Conservation (phyloP, 2,329 filamentous ascomycete species). For the Blumeria graminis region DNA sequence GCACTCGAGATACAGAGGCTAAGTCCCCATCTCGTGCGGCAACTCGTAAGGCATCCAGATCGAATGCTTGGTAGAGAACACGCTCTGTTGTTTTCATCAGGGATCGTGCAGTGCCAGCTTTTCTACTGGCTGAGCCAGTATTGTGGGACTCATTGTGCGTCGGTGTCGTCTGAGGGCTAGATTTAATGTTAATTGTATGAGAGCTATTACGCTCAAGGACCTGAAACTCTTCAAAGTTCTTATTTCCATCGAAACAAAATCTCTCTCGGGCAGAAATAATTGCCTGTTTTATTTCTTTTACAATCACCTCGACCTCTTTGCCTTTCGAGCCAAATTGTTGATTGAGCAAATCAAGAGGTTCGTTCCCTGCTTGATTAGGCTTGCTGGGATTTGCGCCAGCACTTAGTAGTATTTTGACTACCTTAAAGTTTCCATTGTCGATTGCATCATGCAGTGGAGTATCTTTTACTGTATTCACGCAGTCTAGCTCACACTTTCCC, state of each 20-base stretch:
- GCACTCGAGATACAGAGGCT: constrained; percentile 33
- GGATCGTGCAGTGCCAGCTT: constrained; percentile 23
- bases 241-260: constrained; percentile 22
- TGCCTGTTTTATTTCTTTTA: constrained; percentile 54
- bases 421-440: constrained; percentile 77
- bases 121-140: constrained; percentile 5
- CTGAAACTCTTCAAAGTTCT: constrained; percentile 29
- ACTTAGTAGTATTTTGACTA: constrained; percentile 61
- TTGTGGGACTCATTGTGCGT: constrained; percentile 18
- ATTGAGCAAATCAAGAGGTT: constrained; percentile 65
- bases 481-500: constrained; percentile 46
- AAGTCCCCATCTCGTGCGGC: constrained; percentile 37
- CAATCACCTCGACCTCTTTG: constrained; percentile 26
- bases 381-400: constrained; percentile 81
- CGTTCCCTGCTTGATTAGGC: constrained; percentile 76
- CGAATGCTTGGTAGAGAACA: constrained; percentile 27
- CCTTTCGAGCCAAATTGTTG: constrained; percentile 25
- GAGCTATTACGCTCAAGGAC: constrained; percentile 16
- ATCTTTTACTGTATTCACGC: constrained; percentile 57
- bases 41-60: constrained; percentile 4
- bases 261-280: constrained; percentile 36
- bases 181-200: constrained; percentile 25
- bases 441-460: constrained; percentile 90
- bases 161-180: constrained; percentile 34
- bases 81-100: constrained; percentile 42